Evolutionary conservation across 2,329 filamentous ascomycete genomes (phyloP).

Genomic region (Botryosphaeria dothidea): DNA sequence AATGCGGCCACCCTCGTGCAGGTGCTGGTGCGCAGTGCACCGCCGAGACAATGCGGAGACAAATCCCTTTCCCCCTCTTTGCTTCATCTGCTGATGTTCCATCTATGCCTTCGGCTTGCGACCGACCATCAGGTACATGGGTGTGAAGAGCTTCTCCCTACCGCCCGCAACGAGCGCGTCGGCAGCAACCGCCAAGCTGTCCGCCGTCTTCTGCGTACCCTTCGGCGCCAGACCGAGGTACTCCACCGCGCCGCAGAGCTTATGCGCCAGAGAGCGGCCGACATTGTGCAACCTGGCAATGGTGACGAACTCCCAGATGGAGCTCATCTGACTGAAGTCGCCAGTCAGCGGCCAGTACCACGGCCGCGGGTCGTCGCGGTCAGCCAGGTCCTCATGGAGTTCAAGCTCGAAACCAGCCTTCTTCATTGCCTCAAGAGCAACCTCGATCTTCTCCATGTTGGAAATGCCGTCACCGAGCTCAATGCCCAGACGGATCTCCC

Average conservation of each 20-base stretch:
- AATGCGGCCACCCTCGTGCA: neutral
- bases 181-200: slow-evolving; percentile 78
- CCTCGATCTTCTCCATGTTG: slow-evolving; percentile 89
- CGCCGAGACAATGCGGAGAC: neutral
- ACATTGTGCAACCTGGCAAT: slow-evolving; percentile 86
- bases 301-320: slow-evolving; percentile 76
- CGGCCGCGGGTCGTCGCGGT: slow-evolving; percentile 71
- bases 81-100: neutral
- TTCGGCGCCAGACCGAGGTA: slow-evolving; percentile 70
- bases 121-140: slow-evolving; percentile 96
- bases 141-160: slow-evolving; percentile 89
- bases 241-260: slow-evolving; percentile 76
- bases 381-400: slow-evolving; percentile 83
- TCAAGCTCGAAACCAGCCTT: slow-evolving; percentile 83
- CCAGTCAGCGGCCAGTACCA: slow-evolving; percentile 96
- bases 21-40: neutral
- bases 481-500: slow-evolving; percentile 88
- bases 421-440: slow-evolving; percentile 81
- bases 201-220: slow-evolving; percentile 92
- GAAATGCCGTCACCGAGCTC: slow-evolving; percentile 96
- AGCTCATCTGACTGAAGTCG: slow-evolving; percentile 79
- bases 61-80: neutral
- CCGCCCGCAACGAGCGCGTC: slow-evolving; percentile 87
- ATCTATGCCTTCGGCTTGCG: slow-evolving; percentile 66
- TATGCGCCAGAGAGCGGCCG: slow-evolving; percentile 74